phyloP scores from a whole-genome alignment of 176 grass and related monocot genomes.

The Coix lacrymajobi region DNA sequence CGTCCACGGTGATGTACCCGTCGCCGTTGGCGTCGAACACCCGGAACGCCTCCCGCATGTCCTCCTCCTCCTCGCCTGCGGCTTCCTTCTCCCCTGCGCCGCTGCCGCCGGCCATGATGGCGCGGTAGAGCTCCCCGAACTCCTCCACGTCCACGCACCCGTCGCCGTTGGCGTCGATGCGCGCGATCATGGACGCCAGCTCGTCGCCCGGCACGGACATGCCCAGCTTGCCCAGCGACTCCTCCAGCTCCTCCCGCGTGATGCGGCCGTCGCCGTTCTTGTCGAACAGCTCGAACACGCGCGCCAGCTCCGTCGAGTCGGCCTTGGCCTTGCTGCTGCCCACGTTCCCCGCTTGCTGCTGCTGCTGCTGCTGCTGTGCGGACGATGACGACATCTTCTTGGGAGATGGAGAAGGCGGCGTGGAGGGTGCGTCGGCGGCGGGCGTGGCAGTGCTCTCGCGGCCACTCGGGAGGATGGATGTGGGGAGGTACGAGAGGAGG shows the following conservation, averaged over 20 bases:
- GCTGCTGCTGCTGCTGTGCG: not conserved
- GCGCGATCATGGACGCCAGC: conserved; percentile 57
- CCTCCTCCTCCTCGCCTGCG: not conserved
- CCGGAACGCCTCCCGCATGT: conserved; percentile 72
- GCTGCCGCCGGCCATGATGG: conserved; percentile 20
- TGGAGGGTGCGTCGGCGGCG: not conserved
- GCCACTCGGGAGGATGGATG: conserved; percentile 39
- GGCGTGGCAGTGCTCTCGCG: not conserved
- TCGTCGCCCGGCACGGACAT: conserved; percentile 49
- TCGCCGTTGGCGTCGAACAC: conserved; percentile 86
- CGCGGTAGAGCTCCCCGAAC: conserved; percentile 58
- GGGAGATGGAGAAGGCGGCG: not conserved
- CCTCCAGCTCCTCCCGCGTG: conserved; percentile 64
- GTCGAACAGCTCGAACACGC: conserved; percentile 75
- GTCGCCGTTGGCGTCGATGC: conserved; percentile 68
- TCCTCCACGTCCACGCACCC: conserved; percentile 78
- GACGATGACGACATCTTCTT: conserved; percentile 16
- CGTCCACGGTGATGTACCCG: conserved; percentile 80
- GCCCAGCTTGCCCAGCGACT: conserved; percentile 68
- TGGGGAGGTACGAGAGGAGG: conserved; percentile 44
- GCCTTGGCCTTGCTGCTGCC: not conserved
- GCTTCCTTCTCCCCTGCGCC: not conserved
- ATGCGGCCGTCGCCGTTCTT: conserved; percentile 65
- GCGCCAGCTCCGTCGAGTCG: conserved; percentile 41
- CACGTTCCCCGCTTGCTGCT: not conserved